phyloP scores from a whole-genome alignment of 176 grass and related monocot genomes.

The Aegilops umbellulata region DNA sequence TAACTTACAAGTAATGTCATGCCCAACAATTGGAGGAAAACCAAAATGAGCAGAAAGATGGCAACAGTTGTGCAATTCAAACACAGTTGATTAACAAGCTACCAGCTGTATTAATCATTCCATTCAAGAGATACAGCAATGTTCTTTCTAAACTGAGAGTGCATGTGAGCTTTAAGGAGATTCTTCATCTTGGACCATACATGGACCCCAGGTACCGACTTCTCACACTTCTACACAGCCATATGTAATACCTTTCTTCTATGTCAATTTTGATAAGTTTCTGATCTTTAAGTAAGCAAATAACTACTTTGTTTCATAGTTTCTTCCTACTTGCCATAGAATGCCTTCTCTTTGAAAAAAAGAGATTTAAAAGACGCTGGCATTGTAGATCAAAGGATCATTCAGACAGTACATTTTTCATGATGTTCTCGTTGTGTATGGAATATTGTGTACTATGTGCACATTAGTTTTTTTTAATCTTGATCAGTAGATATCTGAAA shows the following conservation, averaged over 20 bases:
- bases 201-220: constrained; percentile 61
- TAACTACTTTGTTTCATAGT: background rate
- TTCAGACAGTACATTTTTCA: no score
- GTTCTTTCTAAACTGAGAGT: constrained; percentile 42
- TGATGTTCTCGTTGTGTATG: no score
- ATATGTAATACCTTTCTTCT: background rate
- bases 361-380: background rate
- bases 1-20: no score
- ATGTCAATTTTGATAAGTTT: background rate
- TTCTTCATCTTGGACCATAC: constrained; percentile 56
- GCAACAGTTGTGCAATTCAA: constrained; percentile 28
- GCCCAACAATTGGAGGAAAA: background rate
- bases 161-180: constrained; percentile 61
- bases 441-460: no score
- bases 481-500: no score
- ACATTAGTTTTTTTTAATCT: no score
- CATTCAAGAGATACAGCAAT: constrained; percentile 47
- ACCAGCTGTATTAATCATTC: constrained; percentile 56
- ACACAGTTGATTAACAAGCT: constrained; percentile 43
- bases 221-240: background rate
- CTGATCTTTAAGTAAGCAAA: background rate
- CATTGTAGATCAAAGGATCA: background rate
- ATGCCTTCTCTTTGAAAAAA: background rate
- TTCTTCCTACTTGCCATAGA: constrained; percentile 12
- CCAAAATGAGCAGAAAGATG: constrained; percentile 22